phyloP scores from a whole-genome alignment of 345 rosid genomes.

The Erucastrum elatum region DNA sequence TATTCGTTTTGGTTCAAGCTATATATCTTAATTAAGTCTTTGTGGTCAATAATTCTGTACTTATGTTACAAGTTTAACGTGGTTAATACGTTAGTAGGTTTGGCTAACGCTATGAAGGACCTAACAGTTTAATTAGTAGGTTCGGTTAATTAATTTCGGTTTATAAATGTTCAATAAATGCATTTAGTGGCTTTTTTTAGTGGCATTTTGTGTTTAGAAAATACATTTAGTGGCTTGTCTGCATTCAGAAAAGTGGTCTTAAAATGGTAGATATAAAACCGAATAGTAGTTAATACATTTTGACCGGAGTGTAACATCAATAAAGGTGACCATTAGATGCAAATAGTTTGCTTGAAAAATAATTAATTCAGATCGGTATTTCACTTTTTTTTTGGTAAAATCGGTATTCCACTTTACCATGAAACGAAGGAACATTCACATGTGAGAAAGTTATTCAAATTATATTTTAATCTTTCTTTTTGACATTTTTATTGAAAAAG shows the following conservation, averaged over 20 bases:
- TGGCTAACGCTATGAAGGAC: background rate
- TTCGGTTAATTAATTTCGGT: constrained; percentile 8
- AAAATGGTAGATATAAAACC: constrained; percentile 20
- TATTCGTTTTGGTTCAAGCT: background rate
- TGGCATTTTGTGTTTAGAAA: no score
- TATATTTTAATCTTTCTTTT: background rate
- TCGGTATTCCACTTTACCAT: background rate
- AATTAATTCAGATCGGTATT: constrained; percentile 8
- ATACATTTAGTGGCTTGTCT: no score
- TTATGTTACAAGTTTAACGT: background rate
- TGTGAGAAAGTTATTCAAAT: constrained; percentile 3
- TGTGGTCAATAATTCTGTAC: background rate
- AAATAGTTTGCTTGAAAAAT: no score
- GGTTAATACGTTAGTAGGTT: constrained; percentile 1
- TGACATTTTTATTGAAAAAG: no score
- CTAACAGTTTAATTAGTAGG: background rate
- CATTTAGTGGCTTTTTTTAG: no score
- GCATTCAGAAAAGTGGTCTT: constrained; percentile 8
- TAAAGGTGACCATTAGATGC: constrained; percentile 16
- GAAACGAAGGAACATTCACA: constrained; percentile 25
- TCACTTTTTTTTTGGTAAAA: background rate
- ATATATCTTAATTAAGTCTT: background rate
- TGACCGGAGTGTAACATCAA: constrained; percentile 31
- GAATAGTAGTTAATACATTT: constrained; percentile 28
- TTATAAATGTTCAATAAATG: background rate